Evolutionary conservation across 192 early-diverging fungal species (phyloP).

Genomic region (Backusella australiensis): DNA sequence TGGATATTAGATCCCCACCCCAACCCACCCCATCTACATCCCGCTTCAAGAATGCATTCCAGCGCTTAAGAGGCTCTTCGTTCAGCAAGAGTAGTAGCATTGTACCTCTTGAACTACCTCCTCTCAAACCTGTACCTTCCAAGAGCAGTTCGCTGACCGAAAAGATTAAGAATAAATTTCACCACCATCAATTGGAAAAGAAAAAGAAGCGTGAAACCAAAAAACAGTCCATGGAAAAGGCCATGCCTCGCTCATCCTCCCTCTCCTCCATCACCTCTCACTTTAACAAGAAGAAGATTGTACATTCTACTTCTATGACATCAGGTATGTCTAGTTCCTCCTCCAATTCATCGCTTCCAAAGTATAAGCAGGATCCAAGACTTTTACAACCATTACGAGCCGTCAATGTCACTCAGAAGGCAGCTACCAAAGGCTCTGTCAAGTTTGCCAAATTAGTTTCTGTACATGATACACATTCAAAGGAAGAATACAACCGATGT

Average conservation of each 20-base stretch:
- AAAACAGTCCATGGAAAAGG: not conserved
- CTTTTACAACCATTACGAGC: not conserved
- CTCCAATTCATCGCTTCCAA: not conserved
- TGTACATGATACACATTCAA: constrained; percentile 9
- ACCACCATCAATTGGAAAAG: not conserved
- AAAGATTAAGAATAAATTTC: constrained; percentile 13
- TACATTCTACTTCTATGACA: not conserved
- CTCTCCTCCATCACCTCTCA: constrained; percentile 58
- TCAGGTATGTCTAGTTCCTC: not conserved
- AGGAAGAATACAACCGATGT: constrained; percentile 9
- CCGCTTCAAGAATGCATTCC: not conserved
- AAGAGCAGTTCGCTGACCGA: not conserved
- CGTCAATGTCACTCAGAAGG: not conserved
- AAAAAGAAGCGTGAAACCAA: not conserved
- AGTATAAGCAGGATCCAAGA: not conserved
- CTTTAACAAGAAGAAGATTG: not conserved
- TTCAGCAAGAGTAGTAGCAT: not conserved
- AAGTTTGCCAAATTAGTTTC: constrained; percentile 9
- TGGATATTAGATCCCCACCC: constrained; percentile 4
- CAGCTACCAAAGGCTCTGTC: not conserved
- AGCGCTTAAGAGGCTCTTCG: not conserved
- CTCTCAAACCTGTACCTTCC: not conserved
- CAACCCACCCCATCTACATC: constrained; percentile 1
- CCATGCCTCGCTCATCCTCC: not conserved
- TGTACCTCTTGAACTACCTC: not conserved